phyloP scores from a whole-genome alignment of 2,329 filamentous ascomycete species.

The Eurotiales sp. region DNA sequence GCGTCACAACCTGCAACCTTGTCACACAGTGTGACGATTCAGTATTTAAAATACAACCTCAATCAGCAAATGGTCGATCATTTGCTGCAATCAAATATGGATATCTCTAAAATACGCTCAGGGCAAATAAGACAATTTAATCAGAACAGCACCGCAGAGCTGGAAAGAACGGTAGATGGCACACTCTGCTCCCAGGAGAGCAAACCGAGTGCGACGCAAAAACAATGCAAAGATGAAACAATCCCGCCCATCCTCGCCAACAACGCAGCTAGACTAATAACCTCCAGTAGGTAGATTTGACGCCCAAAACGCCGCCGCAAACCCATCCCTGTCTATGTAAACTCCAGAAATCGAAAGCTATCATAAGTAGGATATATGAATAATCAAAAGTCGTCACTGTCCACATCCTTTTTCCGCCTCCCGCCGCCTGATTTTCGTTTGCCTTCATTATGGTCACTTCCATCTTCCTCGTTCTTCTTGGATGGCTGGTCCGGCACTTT shows the following conservation, averaged over 20 bases:
- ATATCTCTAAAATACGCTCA: background rate
- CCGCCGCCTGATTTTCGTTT: conserved; percentile 41
- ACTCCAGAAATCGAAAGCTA: background rate
- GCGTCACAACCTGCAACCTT: background rate
- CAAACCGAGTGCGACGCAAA: background rate
- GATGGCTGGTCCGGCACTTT: conserved; percentile 68
- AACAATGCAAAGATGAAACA: background rate
- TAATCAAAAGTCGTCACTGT: conserved; percentile 24
- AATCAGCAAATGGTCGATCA: no score
- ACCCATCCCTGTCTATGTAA: background rate
- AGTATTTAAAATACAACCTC: no score
- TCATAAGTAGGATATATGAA: background rate
- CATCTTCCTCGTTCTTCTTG: conserved; percentile 42
- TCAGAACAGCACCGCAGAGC: background rate
- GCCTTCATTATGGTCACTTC: conserved; percentile 28
- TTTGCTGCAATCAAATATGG: no score
- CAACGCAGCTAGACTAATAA: background rate
- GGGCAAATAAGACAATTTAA: background rate
- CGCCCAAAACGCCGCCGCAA: background rate
- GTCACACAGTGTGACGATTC: background rate
- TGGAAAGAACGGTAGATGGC: background rate
- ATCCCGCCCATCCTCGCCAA: background rate
- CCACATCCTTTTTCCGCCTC: conserved; percentile 47
- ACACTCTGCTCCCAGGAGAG: background rate
- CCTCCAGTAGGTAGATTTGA: background rate